Evolutionary conservation across 1,139 yeast species (phyloP).

Genomic region (Geotrichum carabidarum): DNA sequence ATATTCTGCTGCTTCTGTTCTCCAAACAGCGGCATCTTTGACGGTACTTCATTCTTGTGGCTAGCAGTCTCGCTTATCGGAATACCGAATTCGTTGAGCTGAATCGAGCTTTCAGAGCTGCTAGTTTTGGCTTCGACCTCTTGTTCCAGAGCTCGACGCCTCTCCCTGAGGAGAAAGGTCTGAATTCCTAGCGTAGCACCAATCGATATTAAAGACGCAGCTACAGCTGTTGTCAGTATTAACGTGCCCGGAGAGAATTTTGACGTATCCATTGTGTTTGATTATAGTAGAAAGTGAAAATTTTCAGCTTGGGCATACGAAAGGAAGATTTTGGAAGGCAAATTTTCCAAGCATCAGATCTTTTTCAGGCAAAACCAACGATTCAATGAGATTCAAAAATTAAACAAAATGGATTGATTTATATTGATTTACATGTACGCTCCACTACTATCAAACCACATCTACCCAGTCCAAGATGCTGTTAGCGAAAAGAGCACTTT

Average conservation of each 20-base stretch:
- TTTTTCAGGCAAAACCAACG: too few species aligned
- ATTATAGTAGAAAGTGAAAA: too few species aligned
- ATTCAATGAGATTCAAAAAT: too few species aligned
- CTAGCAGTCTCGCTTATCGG: constrained; percentile 6
- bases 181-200: constrained; percentile 23
- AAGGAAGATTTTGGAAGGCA: not conserved
- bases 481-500: constrained; percentile 25
- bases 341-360: not conserved
- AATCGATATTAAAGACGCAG: constrained; percentile 21
- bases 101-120: constrained; percentile 8
- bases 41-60: not conserved
- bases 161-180: constrained; percentile 8
- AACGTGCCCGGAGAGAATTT: constrained; percentile 18
- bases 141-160: constrained; percentile 17
- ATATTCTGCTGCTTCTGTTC: not conserved
- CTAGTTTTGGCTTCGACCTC: constrained; percentile 16
- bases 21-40: constrained; percentile 17
- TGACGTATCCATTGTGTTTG: constrained; percentile 11
- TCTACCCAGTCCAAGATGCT: constrained; percentile 20
- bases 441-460: constrained; percentile 28
- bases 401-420: not conserved
- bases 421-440: constrained; percentile 19
- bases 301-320: too few species aligned
- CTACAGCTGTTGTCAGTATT: constrained; percentile 20
- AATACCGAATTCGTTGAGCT: constrained; percentile 20